A percentile compares a stretch with the other conserved stretches of the same genome.
phyloP scores from a whole-genome alignment of 1,284 basidiomycete species.

The Trichosporon asahii region DNA sequence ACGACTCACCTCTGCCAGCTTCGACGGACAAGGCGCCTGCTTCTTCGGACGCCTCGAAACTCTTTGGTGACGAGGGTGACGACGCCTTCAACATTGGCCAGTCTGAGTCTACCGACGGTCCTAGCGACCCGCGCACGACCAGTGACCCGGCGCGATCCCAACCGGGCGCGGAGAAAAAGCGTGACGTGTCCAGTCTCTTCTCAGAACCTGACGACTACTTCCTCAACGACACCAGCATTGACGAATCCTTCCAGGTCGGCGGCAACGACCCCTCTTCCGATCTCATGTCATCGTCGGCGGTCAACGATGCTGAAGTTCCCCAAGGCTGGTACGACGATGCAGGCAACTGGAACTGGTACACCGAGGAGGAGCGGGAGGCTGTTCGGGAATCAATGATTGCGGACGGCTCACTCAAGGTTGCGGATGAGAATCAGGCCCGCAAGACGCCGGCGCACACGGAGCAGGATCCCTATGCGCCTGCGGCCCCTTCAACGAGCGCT shows the following conservation, averaged over 20 bases:
- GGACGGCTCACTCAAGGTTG: slow-evolving; percentile 13
- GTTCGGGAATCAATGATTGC: slow-evolving; percentile 39
- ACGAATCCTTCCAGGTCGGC: slow-evolving; percentile 31
- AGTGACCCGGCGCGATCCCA: neutral
- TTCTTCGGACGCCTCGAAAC: slow-evolving; percentile 1
- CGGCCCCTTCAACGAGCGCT: slow-evolving; percentile 14
- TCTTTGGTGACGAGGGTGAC: slow-evolving; percentile 24
- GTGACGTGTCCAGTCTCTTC: slow-evolving; percentile 7
- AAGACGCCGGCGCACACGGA: neutral
- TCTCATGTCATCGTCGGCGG: neutral
- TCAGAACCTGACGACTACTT: slow-evolving; percentile 16
- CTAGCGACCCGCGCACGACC: neutral
- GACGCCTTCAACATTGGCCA: slow-evolving; percentile 20
- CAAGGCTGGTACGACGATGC: slow-evolving; percentile 48
- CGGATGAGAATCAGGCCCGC: neutral
- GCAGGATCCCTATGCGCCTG: slow-evolving; percentile 8
- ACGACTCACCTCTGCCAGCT: neutral
- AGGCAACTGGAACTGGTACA: slow-evolving; percentile 46
- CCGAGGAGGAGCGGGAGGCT: slow-evolving; percentile 42
- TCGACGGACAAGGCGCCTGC: neutral
- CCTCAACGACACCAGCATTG: slow-evolving; percentile 34
- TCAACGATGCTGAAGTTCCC: slow-evolving; percentile 36
- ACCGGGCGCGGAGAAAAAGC: neutral
- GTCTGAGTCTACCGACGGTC: neutral
- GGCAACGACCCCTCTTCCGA: slow-evolving; percentile 9